Evolutionary conservation across 805 yeast species (phyloP).

Genomic region (Hanseniaspora osmophila): DNA sequence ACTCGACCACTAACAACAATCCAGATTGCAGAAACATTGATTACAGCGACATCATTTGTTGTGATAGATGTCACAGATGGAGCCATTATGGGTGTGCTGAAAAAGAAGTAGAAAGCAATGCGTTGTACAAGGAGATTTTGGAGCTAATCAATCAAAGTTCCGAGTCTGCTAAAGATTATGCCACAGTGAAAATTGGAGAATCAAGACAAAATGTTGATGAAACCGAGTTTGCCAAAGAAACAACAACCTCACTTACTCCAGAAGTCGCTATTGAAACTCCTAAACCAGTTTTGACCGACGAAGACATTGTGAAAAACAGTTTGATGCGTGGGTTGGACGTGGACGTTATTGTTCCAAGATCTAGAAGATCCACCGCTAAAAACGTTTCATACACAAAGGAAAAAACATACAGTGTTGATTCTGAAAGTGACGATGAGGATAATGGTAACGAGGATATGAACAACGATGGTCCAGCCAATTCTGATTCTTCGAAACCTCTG

Average conservation of each 20-base stretch:
- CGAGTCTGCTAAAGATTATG: neutral
- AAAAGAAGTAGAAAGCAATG: neutral
- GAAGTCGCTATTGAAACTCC: neutral
- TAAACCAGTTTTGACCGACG: neutral
- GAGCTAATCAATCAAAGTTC: neutral
- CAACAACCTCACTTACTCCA: too few species aligned
- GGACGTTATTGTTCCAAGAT: neutral
- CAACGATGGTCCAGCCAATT: neutral
- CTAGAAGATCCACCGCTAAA: neutral
- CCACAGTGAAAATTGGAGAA: too few species aligned
- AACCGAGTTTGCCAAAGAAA: too few species aligned
- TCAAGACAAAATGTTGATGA: too few species aligned
- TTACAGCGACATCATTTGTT: conserved; percentile 16
- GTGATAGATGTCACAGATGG: conserved; percentile 22
- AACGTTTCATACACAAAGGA: neutral
- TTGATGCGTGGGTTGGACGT: neutral
- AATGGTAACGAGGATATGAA: neutral
- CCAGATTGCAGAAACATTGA: too few species aligned
- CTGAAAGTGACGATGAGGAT: neutral
- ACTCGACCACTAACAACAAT: too few species aligned
- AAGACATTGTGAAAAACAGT: neutral
- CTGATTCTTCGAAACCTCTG: conserved; percentile 1
- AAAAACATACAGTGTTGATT: neutral
- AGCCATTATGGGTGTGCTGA: conserved; percentile 4
- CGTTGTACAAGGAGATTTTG: neutral